phyloP scores from a whole-genome alignment of 768 basidiomycete species.

The Serendipita sp. region DNA sequence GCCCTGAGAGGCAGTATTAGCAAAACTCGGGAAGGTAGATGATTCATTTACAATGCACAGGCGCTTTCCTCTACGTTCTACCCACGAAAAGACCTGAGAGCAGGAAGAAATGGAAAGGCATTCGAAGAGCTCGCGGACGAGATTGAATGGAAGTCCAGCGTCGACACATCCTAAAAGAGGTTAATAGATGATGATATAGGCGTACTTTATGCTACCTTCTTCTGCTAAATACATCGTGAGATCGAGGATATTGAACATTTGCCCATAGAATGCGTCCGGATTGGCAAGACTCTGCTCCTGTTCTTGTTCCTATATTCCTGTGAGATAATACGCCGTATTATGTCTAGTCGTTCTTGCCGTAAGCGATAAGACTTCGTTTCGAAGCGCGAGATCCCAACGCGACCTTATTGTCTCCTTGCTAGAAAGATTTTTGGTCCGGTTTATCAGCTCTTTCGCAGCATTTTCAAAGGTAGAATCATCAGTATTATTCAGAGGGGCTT shows the following conservation, averaged over 20 bases:
- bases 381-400: neutral
- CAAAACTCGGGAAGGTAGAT: neutral
- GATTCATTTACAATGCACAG: constrained; percentile 32
- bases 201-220: neutral
- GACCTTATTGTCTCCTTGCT: neutral
- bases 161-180: neutral
- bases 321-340: neutral
- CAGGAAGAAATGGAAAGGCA: constrained; percentile 74
- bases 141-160: constrained; percentile 37
- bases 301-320: neutral
- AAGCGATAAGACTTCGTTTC: neutral
- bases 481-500: neutral
- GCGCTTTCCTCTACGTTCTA: constrained; percentile 52
- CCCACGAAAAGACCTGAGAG: constrained; percentile 78
- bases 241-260: neutral
- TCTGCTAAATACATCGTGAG: neutral
- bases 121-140: constrained; percentile 72
- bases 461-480: neutral
- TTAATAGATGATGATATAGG: neutral
- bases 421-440: neutral
- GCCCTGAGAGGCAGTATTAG: constrained; percentile 25
- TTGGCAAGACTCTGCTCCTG: neutral
- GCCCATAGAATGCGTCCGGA: neutral
- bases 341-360: neutral
- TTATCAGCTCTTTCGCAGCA: neutral